Evolutionary conservation across 768 basidiomycete genomes (phyloP), one percentile per base, ranked within the genome.

Genomic region (Suillus placidus): DNA sequence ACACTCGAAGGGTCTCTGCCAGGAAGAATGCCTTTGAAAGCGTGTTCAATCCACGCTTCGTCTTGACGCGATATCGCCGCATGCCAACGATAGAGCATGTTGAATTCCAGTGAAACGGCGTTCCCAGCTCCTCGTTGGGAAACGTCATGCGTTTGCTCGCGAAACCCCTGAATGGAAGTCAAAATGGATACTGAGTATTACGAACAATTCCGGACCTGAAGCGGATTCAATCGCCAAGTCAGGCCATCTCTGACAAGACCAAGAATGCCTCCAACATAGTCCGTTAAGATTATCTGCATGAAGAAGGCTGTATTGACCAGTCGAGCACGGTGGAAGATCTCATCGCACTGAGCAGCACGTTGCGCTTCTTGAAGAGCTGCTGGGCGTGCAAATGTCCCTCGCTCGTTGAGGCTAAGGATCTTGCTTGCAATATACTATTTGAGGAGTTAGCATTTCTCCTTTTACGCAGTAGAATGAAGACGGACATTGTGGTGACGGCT

Each of bases 21-120:
- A 1, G 74, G 68, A 54, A 89, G 85, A 34, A 83, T 43, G 23
- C 73, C 67, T 13, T 74, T 73, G 73, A 93, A 86, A n/a, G 78
- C 42, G 2, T 70, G 68, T 56, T 83, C 79, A 7, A 85, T 80
- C 89, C 89, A 91, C 54, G 79, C 63, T 0, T 83, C 81, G 73
- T 92, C 89, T 54, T 80, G 67, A 60, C 78, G 72, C 8, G 86
- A 87, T 1, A 90, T 72, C 1, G 87, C 81, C 23, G 91, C 79
- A 70, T 92, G 91, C 91, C 91, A 92, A 49, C 74, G 80, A 69
- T 84, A 83, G 20, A 84, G 72, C 30, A 84, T 69, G 70, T 83
- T 93, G 80, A 94, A 93, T 76, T 94, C 93, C 40, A 92, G 73
- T 0, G 92, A 91, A 65, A 87, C 85, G 43, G 85, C 87, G 71